Evolutionary conservation across 805 yeast species (phyloP), one percentile per base, ranked within the genome.

Genomic region (Wickerhamomyces alni): DNA sequence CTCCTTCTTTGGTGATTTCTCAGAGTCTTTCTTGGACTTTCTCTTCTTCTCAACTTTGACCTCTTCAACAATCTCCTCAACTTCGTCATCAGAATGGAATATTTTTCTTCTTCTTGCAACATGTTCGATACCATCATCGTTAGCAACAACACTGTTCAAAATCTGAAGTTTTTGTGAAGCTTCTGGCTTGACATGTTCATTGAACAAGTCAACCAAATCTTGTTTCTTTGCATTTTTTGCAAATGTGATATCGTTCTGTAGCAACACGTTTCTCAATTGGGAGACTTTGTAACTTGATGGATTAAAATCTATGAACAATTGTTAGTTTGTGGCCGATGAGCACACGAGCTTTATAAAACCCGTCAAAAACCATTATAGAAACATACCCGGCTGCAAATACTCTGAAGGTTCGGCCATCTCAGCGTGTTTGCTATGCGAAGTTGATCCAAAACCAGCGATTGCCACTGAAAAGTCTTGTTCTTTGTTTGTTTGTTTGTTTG

Each of bases 191-290:
- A 86, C 63, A 8, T 78, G 58, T 5, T 65, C 57, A n/a, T 72
- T 64, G 60, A 79, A 86, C n/a, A 82, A 42, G n/a, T 63, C 62
- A 2, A 87, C 59, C 42, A 88, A 67, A 11, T 75, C 78, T 7
- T 74, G 62, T 58, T 91, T 91, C 55, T 80, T 85, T 6, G 88
- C 81, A 34, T 72, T 66, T 1, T 82, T 65, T 0, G 83, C 71
- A 54, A 70, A 80, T 2, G 62, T 58, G n/a, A 89, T 66, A n/a
- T 74, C 69, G 54, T 87, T 74, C 40, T 75, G 80, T 11, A 68
- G 60, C 38, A 91, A 66, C 17, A 87, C 70, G 17, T 77, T 72
- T 51, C 93, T 72, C 54, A 91, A 67, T 43, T 84, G 77, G 4
- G 88, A 77, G 17, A 86, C 80, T 37, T 78, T 82, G 47, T 83